Evolutionary conservation across 495 filamentous ascomycete species (phyloP).

Genomic region (Antarctomyces pellizariae): DNA sequence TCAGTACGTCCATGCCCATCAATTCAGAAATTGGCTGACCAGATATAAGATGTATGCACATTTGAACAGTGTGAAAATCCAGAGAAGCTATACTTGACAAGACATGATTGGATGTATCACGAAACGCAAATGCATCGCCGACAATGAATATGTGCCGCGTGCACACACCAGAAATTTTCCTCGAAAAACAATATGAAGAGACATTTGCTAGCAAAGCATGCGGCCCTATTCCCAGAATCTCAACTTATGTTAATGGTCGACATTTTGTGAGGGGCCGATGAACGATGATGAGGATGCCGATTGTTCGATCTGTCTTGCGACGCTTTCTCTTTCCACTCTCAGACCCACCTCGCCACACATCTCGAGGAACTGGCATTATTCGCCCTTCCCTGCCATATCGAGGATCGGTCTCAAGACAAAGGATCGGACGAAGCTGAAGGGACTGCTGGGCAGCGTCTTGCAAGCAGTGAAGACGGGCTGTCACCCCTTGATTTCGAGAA

Average conservation of each 20-base stretch:
- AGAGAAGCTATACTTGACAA: constrained; percentile 6
- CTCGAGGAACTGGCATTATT: constrained; percentile 8
- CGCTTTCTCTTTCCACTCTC: constrained; percentile 2
- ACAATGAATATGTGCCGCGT: constrained; percentile 8
- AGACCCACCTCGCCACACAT: constrained; percentile 7
- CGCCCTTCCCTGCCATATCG: constrained; percentile 3
- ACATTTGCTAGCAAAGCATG: too few species aligned
- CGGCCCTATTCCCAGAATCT: not conserved
- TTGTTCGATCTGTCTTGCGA: constrained; percentile 6
- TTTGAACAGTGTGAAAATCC: constrained; percentile 6
- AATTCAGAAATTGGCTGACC: too few species aligned
- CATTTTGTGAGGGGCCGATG: constrained; percentile 6
- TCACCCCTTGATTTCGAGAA: too few species aligned
- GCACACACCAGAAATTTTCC: constrained; percentile 3
- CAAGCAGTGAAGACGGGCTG: too few species aligned
- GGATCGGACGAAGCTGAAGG: constrained; percentile 2
- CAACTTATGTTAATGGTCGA: constrained; percentile 6
- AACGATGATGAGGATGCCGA: constrained; percentile 4
- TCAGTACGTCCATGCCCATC: too few species aligned
- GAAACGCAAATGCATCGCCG: constrained; percentile 10
- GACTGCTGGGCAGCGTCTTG: not conserved
- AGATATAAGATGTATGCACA: constrained; percentile 5
- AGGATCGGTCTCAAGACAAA: constrained; percentile 2
- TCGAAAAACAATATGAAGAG: constrained; percentile 3
- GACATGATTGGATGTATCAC: constrained; percentile 11